phyloP scores from a whole-genome alignment of 805 yeast genomes.

The Kuraishia hungarica region DNA sequence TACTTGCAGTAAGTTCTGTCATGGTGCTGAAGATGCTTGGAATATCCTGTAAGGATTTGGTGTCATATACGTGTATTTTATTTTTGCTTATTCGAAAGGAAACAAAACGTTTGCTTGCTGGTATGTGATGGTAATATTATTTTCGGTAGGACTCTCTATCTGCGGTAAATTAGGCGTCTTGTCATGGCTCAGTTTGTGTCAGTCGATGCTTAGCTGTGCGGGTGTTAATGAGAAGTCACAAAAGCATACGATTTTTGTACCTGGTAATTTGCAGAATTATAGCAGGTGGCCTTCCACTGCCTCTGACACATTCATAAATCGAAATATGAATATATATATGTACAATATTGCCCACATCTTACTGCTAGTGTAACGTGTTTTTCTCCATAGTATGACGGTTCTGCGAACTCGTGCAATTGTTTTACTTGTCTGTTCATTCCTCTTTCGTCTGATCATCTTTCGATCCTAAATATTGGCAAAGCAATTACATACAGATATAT shows the following conservation, averaged over 20 bases:
- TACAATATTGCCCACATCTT: neutral
- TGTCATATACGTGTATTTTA: too few species aligned
- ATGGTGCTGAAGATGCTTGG: constrained; percentile 99
- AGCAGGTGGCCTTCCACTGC: neutral
- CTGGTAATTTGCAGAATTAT: neutral
- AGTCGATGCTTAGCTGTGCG: neutral
- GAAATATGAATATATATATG: neutral
- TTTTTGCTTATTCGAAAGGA: too few species aligned
- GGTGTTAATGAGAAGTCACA: neutral
- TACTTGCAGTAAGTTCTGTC: constrained; percentile 96
- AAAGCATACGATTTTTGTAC: neutral
- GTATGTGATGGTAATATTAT: too few species aligned
- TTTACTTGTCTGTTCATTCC: constrained; percentile 4
- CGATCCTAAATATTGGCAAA: neutral
- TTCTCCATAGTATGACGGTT: neutral
- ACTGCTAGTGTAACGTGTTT: neutral
- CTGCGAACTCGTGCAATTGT: neutral
- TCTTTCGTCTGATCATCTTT: constrained; percentile 1
- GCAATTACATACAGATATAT: neutral
- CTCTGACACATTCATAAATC: neutral
- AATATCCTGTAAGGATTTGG: constrained; percentile 39
- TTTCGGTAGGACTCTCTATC: too few species aligned
- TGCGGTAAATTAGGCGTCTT: too few species aligned
- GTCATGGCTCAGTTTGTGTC: neutral
- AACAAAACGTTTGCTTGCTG: too few species aligned